Evolutionary conservation across 164 flowering plant genomes (phyloP).

Genomic region (Tinospora cordifolia): DNA sequence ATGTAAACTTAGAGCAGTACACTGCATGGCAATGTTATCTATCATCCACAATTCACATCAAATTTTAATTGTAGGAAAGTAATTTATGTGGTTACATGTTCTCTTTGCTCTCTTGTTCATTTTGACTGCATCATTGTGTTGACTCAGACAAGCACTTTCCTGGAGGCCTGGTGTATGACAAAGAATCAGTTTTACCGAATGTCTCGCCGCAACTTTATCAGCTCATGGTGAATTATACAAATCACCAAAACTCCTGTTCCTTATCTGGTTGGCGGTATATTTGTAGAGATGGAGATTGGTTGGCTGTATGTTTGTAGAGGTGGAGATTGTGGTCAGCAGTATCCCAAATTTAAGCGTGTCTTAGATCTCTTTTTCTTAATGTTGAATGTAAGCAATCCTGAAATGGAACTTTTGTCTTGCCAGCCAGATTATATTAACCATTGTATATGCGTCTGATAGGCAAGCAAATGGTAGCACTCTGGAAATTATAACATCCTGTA

Average conservation of each 20-base stretch:
- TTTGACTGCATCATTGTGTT: not conserved
- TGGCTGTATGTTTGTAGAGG: not conserved
- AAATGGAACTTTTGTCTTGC: not conserved
- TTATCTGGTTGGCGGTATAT: not conserved
- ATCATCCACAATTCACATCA: not conserved
- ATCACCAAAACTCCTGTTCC: not conserved
- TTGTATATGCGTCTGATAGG: not conserved
- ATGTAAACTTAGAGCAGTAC: not conserved
- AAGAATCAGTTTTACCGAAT: constrained; percentile 59
- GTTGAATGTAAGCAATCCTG: not conserved
- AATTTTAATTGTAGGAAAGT: not conserved
- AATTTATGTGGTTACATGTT: not conserved
- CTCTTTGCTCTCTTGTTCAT: not conserved
- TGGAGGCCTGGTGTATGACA: constrained; percentile 57
- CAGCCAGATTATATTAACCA: not conserved
- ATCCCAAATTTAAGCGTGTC: not conserved
- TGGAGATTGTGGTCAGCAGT: not conserved
- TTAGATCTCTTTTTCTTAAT: not conserved
- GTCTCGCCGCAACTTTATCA: constrained; percentile 33
- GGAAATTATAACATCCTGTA: not conserved
- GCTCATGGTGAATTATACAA: constrained; percentile 36
- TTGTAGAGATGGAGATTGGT: not conserved
- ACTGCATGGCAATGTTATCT: not conserved
- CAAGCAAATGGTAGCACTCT: not conserved
- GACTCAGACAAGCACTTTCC: constrained; percentile 69